Conservation (phyloP, 768 basidiomycete species). For the Mycena venus region DNA sequence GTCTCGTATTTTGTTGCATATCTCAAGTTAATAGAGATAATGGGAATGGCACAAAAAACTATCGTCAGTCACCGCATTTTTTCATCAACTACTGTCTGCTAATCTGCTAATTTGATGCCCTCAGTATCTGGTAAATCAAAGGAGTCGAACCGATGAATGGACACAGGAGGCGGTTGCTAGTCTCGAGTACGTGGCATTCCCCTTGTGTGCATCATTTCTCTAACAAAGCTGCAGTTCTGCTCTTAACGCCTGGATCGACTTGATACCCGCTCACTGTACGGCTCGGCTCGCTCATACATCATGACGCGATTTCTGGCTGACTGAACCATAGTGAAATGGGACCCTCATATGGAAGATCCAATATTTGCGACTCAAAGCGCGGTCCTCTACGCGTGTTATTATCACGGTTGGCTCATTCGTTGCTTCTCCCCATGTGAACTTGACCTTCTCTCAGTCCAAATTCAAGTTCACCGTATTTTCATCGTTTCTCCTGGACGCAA, state of each 20-base stretch:
- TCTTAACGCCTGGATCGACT: constrained; percentile 76
- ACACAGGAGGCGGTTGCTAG: constrained; percentile 66
- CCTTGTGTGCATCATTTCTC: background rate
- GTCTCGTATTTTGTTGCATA: constrained; percentile 64
- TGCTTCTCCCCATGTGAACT: background rate
- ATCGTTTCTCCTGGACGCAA: constrained; percentile 60
- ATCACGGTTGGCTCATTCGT: constrained; percentile 28
- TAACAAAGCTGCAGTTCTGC: constrained; percentile 48
- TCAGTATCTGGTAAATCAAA: constrained; percentile 70
- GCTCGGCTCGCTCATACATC: background rate
- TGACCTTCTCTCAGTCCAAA: constrained; percentile 51
- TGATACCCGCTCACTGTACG: constrained; percentile 69
- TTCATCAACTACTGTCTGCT: background rate
- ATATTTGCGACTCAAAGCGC: constrained; percentile 39
- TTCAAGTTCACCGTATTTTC: constrained; percentile 78
- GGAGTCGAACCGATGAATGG: constrained; percentile 52
- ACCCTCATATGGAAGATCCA: constrained; percentile 37
- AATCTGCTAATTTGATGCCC: background rate
- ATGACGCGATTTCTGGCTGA: background rate
- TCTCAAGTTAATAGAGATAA: constrained; percentile 72
- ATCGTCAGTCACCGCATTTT: constrained; percentile 58
- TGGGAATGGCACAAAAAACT: constrained; percentile 72
- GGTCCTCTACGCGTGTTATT: constrained; percentile 36
- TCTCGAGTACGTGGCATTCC: constrained; percentile 46
- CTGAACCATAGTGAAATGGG: constrained; percentile 48